Base-by-base conservation (phyloP, 257 asterid species). In the Fraxinus cuspidata region DNA sequence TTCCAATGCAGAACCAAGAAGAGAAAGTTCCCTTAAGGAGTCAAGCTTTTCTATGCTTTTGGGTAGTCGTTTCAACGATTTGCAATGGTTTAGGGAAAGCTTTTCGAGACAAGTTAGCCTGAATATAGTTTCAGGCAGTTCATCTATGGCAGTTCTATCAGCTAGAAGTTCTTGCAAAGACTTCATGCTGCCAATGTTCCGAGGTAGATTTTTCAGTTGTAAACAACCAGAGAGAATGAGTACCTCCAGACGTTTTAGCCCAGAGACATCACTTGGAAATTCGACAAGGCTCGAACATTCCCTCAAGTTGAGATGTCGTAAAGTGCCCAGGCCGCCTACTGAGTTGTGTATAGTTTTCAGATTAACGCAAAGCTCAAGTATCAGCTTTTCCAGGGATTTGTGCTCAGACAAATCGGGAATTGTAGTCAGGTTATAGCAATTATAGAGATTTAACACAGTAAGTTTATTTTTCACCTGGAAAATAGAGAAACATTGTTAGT, bases 151-250 rank as follows among this genome's bases (percentile, higher is more conserved):
- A 16, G 85, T 84, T 8, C 40, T 29, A 66, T 53, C 82, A 21
- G 75, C 71, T 49, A 64, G 64, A 60, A 84, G 75, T 63, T 78
- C 83, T 73, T 65, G 78, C 71, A 84, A 80, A 3, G 83, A 84
- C 63, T 51, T 81, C 85, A 82, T 71, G 73, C 77, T 34, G 73
- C 77, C 77, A 63, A 84, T 63, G 71, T 70, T 76, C 70, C 37
- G 70, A 3, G 87, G 87, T 58, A 84, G 65, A 34, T 74, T 15
- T 37, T 53, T 77, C 42, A 84, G 82, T 40, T 74, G 63, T 0
- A 63, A 63, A 73, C 87, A 84, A 16, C 74, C 87, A 71, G 87
- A 81, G 79, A 84, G 83, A 75, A 78, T 79, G 32, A 84, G 82
- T 44, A 74, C 74, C 76, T 84, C 81, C 27, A 84, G 83, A 80